phyloP scores from a whole-genome alignment of 257 asterid species.

The Capsicum chinense region DNA sequence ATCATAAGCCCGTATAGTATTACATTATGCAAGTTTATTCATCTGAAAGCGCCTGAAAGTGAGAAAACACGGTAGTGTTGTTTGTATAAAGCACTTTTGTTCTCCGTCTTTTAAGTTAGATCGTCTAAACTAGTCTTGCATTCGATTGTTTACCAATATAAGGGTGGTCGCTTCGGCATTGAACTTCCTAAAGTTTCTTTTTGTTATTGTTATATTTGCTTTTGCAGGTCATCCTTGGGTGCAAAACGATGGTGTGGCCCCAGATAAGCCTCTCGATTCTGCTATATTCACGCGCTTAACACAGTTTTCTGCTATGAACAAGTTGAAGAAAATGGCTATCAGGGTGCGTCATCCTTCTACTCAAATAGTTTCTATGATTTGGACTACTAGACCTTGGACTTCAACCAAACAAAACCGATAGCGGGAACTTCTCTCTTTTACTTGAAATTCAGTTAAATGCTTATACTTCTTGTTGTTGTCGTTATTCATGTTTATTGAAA shows the following conservation, averaged over 20 bases:
- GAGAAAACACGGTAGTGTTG: background rate
- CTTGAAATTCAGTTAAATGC: too few species aligned
- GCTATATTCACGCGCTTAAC: conserved; percentile 68
- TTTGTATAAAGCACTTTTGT: background rate
- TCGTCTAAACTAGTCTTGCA: background rate
- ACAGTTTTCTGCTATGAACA: conserved; percentile 73
- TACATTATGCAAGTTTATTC: background rate
- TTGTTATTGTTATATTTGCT: background rate
- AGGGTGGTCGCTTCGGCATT: background rate
- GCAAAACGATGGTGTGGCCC: conserved; percentile 62
- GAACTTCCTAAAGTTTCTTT: background rate
- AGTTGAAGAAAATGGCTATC: conserved; percentile 72
- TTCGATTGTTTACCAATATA: background rate
- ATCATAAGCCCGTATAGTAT: background rate
- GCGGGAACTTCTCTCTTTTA: too few species aligned
- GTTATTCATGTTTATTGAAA: too few species aligned
- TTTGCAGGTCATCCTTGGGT: conserved; percentile 79
- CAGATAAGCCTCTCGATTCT: conserved; percentile 74
- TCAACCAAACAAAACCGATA: too few species aligned
- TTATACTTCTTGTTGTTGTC: too few species aligned
- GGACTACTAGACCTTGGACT: too few species aligned
- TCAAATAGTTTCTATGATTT: background rate
- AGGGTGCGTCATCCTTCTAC: conserved; percentile 47
- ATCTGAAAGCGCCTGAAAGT: background rate
- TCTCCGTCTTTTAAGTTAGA: background rate